Conservation (phyloP, 352 stramenopile species). For the Saprolegnia parasitica region DNA sequence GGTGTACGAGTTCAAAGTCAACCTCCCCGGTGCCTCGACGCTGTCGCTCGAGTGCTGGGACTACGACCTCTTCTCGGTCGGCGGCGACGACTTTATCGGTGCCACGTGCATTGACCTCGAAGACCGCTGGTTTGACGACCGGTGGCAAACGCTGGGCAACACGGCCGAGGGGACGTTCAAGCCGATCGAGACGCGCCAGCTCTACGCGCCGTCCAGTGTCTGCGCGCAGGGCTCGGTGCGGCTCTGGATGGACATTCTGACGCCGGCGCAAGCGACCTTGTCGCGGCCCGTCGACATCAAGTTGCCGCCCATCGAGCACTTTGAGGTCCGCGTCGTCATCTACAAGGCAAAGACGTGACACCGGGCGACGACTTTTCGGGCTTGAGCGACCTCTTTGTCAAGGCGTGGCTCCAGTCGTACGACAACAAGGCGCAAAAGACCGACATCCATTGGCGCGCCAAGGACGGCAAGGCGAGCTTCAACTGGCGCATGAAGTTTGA, state of each 20-base stretch:
- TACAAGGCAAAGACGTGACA: slow-evolving; percentile 88
- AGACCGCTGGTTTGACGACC: slow-evolving; percentile 87
- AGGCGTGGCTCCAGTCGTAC: slow-evolving; percentile 80
- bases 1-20: slow-evolving; percentile 86
- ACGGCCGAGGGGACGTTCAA: slow-evolving; percentile 34
- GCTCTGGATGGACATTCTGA: slow-evolving; percentile 89
- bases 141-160: slow-evolving; percentile 73
- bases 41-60: slow-evolving; percentile 63
- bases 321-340: slow-evolving; percentile 89
- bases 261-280: slow-evolving; percentile 53
- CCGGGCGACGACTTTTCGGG: slow-evolving; percentile 70
- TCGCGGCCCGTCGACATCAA: slow-evolving; percentile 75
- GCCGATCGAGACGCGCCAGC: slow-evolving; percentile 46
- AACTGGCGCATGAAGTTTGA: slow-evolving; percentile 93
- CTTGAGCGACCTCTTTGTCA: slow-evolving; percentile 87
- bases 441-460: slow-evolving; percentile 89
- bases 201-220: slow-evolving; percentile 67
- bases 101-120: slow-evolving; percentile 91
- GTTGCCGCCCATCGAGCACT: slow-evolving; percentile 61
- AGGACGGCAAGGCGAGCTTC: slow-evolving; percentile 80
- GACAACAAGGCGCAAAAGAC: slow-evolving; percentile 72
- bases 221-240: slow-evolving; percentile 63
- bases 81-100: slow-evolving; percentile 86
- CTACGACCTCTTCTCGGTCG: slow-evolving; percentile 65
- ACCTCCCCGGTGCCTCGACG: slow-evolving; percentile 74